Evolutionary conservation across 192 early-diverging fungal species (phyloP).

Genomic region (Phlyctochytrium bullatum): DNA sequence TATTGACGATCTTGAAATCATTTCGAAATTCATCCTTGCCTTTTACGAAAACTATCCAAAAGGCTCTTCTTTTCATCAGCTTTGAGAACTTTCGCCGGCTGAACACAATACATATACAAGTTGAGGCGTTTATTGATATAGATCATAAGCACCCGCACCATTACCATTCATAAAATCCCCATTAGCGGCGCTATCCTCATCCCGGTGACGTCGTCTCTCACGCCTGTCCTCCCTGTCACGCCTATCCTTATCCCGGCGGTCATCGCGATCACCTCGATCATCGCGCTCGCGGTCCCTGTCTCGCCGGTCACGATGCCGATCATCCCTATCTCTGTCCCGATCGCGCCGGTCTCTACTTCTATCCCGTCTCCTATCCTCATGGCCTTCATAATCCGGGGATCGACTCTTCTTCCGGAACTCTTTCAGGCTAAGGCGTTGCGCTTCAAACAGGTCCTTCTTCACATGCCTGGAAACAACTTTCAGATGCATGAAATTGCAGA

Average conservation of each 20-base stretch:
- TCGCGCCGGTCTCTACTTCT: background rate
- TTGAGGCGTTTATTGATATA: too few relatives aligned
- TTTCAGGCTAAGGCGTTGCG: constrained; percentile 55
- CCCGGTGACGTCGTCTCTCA: background rate
- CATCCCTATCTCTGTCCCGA: too few relatives aligned
- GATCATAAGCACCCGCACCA: too few relatives aligned
- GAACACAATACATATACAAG: too few relatives aligned
- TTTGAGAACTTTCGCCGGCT: too few relatives aligned
- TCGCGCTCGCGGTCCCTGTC: background rate
- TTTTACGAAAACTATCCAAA: too few relatives aligned
- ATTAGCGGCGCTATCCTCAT: background rate
- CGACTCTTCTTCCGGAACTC: constrained; percentile 24
- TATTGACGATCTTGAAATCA: constrained; percentile 55
- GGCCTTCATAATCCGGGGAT: background rate
- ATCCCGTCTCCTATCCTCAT: too few relatives aligned
- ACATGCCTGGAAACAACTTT: constrained; percentile 77
- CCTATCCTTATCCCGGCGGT: background rate
- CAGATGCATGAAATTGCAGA: constrained; percentile 99
- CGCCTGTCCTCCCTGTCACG: background rate
- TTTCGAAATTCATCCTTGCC: constrained; percentile 14
- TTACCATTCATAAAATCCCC: background rate
- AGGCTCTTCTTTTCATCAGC: too few relatives aligned
- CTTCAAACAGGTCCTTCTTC: constrained; percentile 77
- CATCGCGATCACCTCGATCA: background rate
- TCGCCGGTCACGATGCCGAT: background rate